These are phyloP conservation scores for Zostera marina DNA, from an alignment of 116 monocot species.

Conservation along the genomic window DNA sequence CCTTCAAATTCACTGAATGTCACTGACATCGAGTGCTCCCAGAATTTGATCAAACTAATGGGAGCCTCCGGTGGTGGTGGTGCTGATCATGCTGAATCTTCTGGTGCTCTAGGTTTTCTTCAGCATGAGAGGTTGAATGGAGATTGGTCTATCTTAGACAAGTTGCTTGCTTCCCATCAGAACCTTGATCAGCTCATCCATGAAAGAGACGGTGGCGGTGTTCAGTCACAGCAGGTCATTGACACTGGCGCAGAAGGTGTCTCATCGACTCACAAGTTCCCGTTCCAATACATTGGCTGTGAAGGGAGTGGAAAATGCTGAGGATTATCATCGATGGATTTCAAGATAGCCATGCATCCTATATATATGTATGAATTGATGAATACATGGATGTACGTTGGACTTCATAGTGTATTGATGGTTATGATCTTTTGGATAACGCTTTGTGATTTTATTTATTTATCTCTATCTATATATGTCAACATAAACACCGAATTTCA, in stretches of 20 bases:
- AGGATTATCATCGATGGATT: too few relatives aligned
- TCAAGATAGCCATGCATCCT: slow-evolving; percentile 19
- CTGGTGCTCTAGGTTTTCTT: neutral
- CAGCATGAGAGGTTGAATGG: slow-evolving; percentile 31
- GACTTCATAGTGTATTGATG: too few relatives aligned
- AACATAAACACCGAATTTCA: too few relatives aligned
- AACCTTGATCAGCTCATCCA: slow-evolving; percentile 39
- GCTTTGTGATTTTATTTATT: too few relatives aligned
- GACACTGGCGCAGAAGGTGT: slow-evolving; percentile 8
- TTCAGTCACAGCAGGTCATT: slow-evolving; percentile 5
- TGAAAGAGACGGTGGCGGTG: slow-evolving; percentile 6
- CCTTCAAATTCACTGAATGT: slow-evolving; percentile 19
- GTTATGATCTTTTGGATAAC: too few relatives aligned
- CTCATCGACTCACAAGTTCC: slow-evolving; percentile 19
- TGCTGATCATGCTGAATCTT: neutral
- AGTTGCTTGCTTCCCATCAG: slow-evolving; percentile 49
- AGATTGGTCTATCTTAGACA: slow-evolving; percentile 65
- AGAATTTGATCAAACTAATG: slow-evolving; percentile 54
- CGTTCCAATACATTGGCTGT: slow-evolving; percentile 32
- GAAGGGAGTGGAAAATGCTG: slow-evolving; percentile 15
- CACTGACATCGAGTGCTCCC: slow-evolving; percentile 47
- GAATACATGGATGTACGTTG: too few relatives aligned
- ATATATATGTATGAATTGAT: too few relatives aligned
- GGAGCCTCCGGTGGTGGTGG: slow-evolving; percentile 1
- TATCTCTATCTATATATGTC: too few relatives aligned